Evolutionary conservation across 345 rosid species (phyloP).

Genomic region (Trapa bicornis): DNA sequence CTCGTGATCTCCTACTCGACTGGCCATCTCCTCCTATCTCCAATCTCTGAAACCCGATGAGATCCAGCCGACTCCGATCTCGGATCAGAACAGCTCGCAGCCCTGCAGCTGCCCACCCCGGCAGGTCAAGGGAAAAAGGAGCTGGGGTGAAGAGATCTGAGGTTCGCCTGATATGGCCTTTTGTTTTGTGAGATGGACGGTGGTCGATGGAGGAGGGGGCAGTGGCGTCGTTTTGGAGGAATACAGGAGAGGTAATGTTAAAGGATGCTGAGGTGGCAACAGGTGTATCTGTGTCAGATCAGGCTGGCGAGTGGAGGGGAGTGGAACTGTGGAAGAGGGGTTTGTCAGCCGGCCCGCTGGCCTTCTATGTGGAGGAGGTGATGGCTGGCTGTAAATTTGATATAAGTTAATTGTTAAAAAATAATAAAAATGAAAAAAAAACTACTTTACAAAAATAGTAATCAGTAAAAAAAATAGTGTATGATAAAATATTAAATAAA

Average conservation of each 20-base stretch:
- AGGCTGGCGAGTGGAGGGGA: constrained; percentile 2
- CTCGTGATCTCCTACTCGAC: constrained; percentile 28
- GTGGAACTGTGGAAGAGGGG: background rate
- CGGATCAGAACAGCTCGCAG: background rate
- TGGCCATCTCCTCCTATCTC: constrained; percentile 21
- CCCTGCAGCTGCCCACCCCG: background rate
- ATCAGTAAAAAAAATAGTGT: too few relatives aligned
- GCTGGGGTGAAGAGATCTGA: background rate
- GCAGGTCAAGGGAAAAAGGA: background rate
- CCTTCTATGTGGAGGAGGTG: too few relatives aligned
- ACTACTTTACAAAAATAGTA: too few relatives aligned
- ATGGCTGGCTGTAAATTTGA: too few relatives aligned
- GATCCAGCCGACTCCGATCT: constrained; percentile 8
- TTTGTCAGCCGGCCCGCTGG: background rate
- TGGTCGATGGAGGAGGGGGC: background rate
- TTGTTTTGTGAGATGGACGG: background rate
- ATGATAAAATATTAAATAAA: too few relatives aligned
- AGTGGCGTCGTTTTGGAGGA: background rate
- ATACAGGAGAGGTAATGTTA: background rate
- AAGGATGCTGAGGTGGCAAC: constrained; percentile 5
- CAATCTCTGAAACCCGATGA: constrained; percentile 10
- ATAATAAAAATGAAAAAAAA: too few relatives aligned
- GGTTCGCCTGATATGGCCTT: background rate
- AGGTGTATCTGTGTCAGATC: background rate
- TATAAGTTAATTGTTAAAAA: too few relatives aligned